Evolutionary conservation across 805 yeast species (phyloP).

Genomic region (Hanseniaspora lindneri): DNA sequence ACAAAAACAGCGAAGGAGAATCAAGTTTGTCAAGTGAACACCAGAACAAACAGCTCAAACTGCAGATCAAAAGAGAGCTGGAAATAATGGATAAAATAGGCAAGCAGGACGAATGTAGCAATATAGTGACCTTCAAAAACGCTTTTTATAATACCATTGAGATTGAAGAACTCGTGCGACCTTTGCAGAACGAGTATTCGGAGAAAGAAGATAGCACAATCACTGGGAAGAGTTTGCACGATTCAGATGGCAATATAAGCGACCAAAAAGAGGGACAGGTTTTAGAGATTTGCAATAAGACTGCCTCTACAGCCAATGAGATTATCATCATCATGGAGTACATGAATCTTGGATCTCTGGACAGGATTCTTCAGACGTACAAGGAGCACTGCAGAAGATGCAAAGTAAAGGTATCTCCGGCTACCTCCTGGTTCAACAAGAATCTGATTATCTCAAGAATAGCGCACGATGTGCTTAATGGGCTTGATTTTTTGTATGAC

Average conservation of each 20-base stretch:
- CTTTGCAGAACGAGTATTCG: too few relatives aligned
- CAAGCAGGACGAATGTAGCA: conserved; percentile 39
- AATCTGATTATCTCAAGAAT: conserved; percentile 61
- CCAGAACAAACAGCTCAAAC: conserved; percentile 42
- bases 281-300: conserved; percentile 19
- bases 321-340: conserved; percentile 91
- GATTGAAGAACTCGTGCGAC: conserved; percentile 3
- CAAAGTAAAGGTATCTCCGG: conserved; percentile 15
- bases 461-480: conserved; percentile 64
- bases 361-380: conserved; percentile 50
- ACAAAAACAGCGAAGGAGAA: conserved; percentile 43
- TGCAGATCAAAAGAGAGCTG: conserved; percentile 78
- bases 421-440: conserved; percentile 33
- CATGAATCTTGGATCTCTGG: conserved; percentile 88
- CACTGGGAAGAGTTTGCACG: conserved; percentile 11
- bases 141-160: conserved; percentile 52
- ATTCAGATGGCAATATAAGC: too few relatives aligned
- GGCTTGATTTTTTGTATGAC: conserved; percentile 69
- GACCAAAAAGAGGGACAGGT: neutral
- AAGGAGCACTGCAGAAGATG: conserved; percentile 39
- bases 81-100: conserved; percentile 84
- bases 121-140: conserved; percentile 82
- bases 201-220: neutral
- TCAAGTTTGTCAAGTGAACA: conserved; percentile 18
- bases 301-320: conserved; percentile 35